A percentile compares a stretch with the other conserved stretches of the same genome.
Conservation (phyloP, 495 filamentous ascomycete species). For the Xylaria bambusicola region DNA sequence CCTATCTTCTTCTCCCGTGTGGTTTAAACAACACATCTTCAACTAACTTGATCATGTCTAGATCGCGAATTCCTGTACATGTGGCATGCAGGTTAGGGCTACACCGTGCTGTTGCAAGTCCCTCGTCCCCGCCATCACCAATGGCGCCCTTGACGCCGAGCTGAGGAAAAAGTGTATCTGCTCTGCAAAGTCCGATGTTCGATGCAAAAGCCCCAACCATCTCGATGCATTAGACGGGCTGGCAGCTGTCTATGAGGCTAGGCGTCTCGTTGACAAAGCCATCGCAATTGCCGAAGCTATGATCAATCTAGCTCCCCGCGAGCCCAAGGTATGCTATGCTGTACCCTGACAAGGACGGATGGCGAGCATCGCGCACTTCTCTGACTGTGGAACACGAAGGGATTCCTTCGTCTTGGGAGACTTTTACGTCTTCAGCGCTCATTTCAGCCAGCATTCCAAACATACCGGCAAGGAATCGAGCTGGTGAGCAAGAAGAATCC, state of each 20-base stretch:
- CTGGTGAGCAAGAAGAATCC: slow-evolving; percentile 27
- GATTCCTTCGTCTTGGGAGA: slow-evolving; percentile 20
- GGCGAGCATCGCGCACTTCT: neutral
- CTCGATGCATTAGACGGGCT: slow-evolving; percentile 14
- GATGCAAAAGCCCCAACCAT: slow-evolving; percentile 10
- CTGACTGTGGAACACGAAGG: slow-evolving; percentile 6
- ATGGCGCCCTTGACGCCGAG: slow-evolving; percentile 7
- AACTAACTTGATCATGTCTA: neutral
- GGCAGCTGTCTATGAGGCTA: slow-evolving; percentile 10
- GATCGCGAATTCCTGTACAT: slow-evolving; percentile 11
- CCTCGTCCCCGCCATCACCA: slow-evolving; percentile 5
- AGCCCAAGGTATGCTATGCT: slow-evolving; percentile 16
- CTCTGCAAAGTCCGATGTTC: slow-evolving; percentile 13
- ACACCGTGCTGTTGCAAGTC: slow-evolving; percentile 18
- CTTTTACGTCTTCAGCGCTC: slow-evolving; percentile 12
- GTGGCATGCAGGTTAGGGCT: slow-evolving; percentile 7
- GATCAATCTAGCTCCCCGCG: slow-evolving; percentile 18
- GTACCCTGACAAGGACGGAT: neutral
- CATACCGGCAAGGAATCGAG: slow-evolving; percentile 30
- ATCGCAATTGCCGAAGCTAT: slow-evolving; percentile 10
- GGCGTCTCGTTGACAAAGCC: neutral
- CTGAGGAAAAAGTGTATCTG: slow-evolving; percentile 21
- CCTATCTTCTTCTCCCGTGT: neutral
- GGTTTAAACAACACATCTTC: too few species aligned
- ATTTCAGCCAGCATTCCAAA: slow-evolving; percentile 18